A percentile compares a stretch with the other conserved stretches of the same genome.
These are phyloP conservation scores for Mycena capillaripes DNA, from an alignment of 768 basidiomycete species.

Conservation along the genomic window DNA sequence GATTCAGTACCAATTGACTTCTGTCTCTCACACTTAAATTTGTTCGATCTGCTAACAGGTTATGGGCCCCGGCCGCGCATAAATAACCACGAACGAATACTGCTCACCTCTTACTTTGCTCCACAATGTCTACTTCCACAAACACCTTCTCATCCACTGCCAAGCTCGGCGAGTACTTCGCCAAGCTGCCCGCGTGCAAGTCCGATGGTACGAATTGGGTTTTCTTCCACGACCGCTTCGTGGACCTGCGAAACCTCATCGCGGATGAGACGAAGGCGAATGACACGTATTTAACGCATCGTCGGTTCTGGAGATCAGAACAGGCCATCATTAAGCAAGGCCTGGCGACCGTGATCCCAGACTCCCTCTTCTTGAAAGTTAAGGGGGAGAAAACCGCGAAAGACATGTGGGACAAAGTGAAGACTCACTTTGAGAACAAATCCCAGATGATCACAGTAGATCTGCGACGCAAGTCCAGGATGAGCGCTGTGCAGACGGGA, in stretches of 20 bases:
- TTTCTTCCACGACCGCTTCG: background rate
- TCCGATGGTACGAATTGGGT: background rate
- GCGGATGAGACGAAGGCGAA: constrained; percentile 1
- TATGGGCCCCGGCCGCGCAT: no score
- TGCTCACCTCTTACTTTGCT: no score
- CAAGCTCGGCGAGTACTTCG: no score
- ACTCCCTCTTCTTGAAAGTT: constrained; percentile 50
- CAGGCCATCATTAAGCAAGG: constrained; percentile 18
- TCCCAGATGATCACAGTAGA: constrained; percentile 48
- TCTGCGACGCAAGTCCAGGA: constrained; percentile 44
- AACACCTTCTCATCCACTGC: background rate
- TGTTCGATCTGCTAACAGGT: no score
- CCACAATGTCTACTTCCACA: background rate
- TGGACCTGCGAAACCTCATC: background rate
- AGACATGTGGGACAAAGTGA: constrained; percentile 45
- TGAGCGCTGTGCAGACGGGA: constrained; percentile 46
- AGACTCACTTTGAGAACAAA: constrained; percentile 43
- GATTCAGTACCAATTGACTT: no score
- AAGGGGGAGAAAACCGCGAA: constrained; percentile 33
- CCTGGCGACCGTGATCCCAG: constrained; percentile 39
- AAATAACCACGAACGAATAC: no score
- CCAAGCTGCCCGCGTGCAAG: background rate
- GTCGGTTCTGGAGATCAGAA: no score
- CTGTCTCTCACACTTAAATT: no score
- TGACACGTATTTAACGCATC: background rate